Evolutionary conservation across 169 alveolate genomes (phyloP), one percentile per base, ranked within the genome.

Genomic region (Plasmodium ovale): DNA sequence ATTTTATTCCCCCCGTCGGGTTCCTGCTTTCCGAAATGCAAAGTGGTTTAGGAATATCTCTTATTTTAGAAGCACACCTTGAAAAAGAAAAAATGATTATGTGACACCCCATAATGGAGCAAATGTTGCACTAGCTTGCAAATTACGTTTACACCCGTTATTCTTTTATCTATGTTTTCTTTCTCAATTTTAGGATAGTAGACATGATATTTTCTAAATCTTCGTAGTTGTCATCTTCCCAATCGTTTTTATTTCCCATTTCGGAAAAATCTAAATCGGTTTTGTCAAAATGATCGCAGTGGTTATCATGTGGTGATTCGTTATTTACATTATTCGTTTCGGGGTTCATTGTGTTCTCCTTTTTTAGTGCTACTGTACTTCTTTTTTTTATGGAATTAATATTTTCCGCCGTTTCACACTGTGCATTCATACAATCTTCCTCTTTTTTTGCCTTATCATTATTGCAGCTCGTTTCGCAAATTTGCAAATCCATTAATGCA

Each of bases 131-230:
- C n/a, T 6, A 39, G n/a, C 51, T 39, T 39, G n/a, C 5, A 39
- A 39, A 39, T 39, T 5, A 39, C 9, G 9, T 60, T 12, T 60
- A 10, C n/a, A 29, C 47, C 37, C 21, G 14, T 65, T 16, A 37
- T 37, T 39, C 10, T 65, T 65, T 65, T 35, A 16, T 68, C 47
- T 73, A 59, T n/a, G 33, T 51, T 35, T 64, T 64, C 49, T 79
- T 51, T 58, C 89, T 19, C 9, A 79, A 31, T 14, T 79, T 79
- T 31, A 79, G 65, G 31, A 79, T 62, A 29, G 89, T 79, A 79
- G 77, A 79, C 82, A 79, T 79, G 51, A 79, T 79, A 33, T 79
- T 79, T 79, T 79, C 89, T 44, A 79, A 27, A 70, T 79, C 89
- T 56, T 79, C 89, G 31, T 39, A 49, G 33, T 67, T 67, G n/a